Percentiles rank a stretch among this genome's conserved stretches.
Evolutionary conservation across 176 grass and related monocot species (phyloP).

Genomic region (Miscanthus lutarioriparius): DNA sequence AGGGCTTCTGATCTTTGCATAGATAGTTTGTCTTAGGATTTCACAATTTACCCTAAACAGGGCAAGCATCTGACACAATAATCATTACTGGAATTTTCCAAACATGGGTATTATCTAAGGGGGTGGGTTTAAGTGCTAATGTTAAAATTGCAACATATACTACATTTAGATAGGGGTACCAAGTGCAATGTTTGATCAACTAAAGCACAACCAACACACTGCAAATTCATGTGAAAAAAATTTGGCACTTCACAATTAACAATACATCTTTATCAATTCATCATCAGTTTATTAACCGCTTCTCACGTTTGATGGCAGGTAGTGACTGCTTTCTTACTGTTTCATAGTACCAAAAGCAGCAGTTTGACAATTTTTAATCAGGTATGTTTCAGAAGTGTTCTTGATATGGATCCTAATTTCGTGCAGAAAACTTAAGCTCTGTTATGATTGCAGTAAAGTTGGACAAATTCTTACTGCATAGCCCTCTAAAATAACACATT

Average conservation of each 20-base stretch:
- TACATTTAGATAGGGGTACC: not conserved
- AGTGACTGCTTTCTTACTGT: not conserved
- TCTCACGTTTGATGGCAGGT: not conserved
- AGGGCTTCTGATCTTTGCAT: conserved; percentile 34
- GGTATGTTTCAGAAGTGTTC: not conserved
- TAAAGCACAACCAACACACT: not conserved
- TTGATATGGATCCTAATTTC: not conserved
- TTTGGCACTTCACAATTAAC: not conserved
- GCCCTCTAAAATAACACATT: not conserved
- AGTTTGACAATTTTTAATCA: not conserved
- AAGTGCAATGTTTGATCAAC: not conserved
- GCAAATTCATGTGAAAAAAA: too few species aligned
- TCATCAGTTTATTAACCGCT: not conserved
- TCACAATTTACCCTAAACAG: not conserved
- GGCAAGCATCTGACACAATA: not conserved
- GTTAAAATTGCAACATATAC: not conserved
- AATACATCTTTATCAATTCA: not conserved
- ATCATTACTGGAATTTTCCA: not conserved
- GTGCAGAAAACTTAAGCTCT: not conserved
- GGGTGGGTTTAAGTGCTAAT: not conserved
- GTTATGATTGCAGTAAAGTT: not conserved
- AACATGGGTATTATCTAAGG: not conserved
- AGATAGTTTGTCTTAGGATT: not conserved
- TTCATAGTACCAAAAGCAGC: not conserved
- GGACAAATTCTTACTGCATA: not conserved